These are phyloP conservation scores for Phylloboletellus chloephorus DNA, from an alignment of 1,284 basidiomycete genomes.

Conservation along the genomic window DNA sequence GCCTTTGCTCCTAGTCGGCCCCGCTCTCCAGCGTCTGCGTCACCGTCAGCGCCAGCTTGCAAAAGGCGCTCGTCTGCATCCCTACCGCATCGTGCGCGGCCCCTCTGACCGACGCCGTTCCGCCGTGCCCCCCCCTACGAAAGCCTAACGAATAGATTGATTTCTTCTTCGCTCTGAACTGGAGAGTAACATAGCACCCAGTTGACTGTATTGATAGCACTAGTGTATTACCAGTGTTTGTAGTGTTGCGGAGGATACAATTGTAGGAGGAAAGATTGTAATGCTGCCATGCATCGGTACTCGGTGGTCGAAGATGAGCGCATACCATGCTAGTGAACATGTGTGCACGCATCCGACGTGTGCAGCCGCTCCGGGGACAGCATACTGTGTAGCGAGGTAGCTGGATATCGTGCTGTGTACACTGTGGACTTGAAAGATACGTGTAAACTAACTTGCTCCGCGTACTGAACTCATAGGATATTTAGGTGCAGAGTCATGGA, in stretches of 20 bases:
- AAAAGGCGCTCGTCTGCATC: constrained; percentile 47
- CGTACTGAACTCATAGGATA: no score
- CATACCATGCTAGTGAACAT: no score
- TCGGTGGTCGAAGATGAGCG: no score
- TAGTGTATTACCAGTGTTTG: constrained; percentile 13
- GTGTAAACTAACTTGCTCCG: no score
- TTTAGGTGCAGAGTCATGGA: no score
- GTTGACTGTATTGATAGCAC: constrained; percentile 17
- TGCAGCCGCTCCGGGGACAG: no score
- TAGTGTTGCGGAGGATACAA: background rate
- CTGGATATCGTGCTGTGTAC: no score
- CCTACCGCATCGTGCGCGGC: constrained; percentile 41
- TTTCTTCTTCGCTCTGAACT: background rate
- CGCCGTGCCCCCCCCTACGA: background rate
- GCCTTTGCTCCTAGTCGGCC: constrained; percentile 43
- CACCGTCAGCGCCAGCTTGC: constrained; percentile 38
- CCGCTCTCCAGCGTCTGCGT: constrained; percentile 37
- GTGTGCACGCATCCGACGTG: no score
- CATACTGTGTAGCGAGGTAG: no score
- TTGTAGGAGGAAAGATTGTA: no score
- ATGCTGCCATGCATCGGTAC: no score
- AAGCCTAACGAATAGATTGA: constrained; percentile 2
- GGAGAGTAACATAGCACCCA: background rate
- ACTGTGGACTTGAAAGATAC: no score
- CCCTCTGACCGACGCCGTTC: constrained; percentile 10